Evolutionary conservation across 371 early-diverging fungal species (phyloP), one percentile per base, ranked within the genome.

Genomic region (Apophysomyces elegans): DNA sequence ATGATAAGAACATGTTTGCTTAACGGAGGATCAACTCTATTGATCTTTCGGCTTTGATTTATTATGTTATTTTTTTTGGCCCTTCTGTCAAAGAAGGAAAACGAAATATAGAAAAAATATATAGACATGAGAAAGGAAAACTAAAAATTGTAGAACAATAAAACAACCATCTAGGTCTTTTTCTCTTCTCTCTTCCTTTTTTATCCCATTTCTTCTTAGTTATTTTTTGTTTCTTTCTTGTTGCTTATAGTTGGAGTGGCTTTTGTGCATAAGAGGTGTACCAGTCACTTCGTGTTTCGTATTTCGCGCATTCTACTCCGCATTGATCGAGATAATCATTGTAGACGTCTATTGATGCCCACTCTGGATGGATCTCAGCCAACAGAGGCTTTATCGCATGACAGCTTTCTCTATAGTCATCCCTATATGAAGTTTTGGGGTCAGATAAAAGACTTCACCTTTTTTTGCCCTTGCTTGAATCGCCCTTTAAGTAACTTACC

Each of bases 301-400:
- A 18, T 50, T 50, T 16, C 21, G 54, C 32, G 54, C 54, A 50
- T 50, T 50, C 54, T 32, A 50, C 32, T 50, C 54, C 54, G 54
- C 54, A 50, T 50, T 50, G 54, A 26, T 50, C 54, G 16, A 50
- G 32, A 50, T 21, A 50, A 21, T 50, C 54, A 26, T 50, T 50
- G 54, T 50, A 50, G 9, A 50, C 21, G 54, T 50, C 54, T 21
- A 50, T 21, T 1, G 21, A 50, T 50, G 54, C n/a, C 54, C 54
- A 50, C 16, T 50, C 35, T 18, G 54, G 54, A 26, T 21, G 21
- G 21, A 21, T 21, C 21, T 18, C 54, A 50, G 21, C 54, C 54
- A 50, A 21, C 2, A 18, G 21, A 9, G 54, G 54, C 21, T 50
- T 50, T 26, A 50, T 50, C 54, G 54, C 16, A 50, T 50, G 54